Conservation (phyloP, 805 yeast species). For the Lipomyces chichibuensis region DNA sequence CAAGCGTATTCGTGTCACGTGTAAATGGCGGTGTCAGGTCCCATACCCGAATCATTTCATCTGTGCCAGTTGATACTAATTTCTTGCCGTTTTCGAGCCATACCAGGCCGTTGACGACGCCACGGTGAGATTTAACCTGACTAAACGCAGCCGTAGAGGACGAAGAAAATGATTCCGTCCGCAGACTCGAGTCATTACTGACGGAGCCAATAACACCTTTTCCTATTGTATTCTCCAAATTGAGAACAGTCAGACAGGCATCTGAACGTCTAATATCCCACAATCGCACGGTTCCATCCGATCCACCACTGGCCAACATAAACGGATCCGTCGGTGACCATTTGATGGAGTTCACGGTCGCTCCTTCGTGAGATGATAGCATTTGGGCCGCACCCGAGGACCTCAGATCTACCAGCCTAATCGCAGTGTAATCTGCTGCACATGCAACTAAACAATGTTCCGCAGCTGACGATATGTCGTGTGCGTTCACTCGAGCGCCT, state of each 20-base stretch:
- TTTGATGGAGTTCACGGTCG: conserved; percentile 55
- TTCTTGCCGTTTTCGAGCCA: conserved; percentile 72
- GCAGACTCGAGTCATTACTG: conserved; percentile 27
- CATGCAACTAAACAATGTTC: conserved; percentile 62
- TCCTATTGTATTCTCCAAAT: conserved; percentile 48
- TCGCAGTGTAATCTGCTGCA: conserved; percentile 70
- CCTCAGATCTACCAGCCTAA: conserved; percentile 50
- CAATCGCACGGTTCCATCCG: conserved; percentile 74
- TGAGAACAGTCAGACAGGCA: conserved; percentile 65
- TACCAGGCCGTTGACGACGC: conserved; percentile 73
- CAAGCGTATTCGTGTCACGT: conserved; percentile 53
- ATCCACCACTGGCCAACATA: conserved; percentile 75
- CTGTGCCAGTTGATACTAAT: conserved; percentile 71
- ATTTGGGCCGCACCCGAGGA: conserved; percentile 34
- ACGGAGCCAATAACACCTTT: conserved; percentile 1
- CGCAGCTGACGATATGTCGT: conserved; percentile 58
- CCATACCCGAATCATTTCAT: conserved; percentile 83
- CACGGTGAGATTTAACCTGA: conserved; percentile 66
- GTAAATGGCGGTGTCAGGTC: conserved; percentile 53
- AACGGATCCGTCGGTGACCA: conserved; percentile 74
- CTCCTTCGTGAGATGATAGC: conserved; percentile 30
- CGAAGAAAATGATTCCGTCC: conserved; percentile 24
- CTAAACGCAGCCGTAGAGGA: conserved; percentile 14
- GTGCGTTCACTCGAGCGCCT: conserved; percentile 63
- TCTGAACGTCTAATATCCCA: conserved; percentile 83